A percentile compares a stretch with the other conserved stretches of the same genome.
Conservation (phyloP, 495 filamentous ascomycete species). For the Durotheca rogersii region DNA sequence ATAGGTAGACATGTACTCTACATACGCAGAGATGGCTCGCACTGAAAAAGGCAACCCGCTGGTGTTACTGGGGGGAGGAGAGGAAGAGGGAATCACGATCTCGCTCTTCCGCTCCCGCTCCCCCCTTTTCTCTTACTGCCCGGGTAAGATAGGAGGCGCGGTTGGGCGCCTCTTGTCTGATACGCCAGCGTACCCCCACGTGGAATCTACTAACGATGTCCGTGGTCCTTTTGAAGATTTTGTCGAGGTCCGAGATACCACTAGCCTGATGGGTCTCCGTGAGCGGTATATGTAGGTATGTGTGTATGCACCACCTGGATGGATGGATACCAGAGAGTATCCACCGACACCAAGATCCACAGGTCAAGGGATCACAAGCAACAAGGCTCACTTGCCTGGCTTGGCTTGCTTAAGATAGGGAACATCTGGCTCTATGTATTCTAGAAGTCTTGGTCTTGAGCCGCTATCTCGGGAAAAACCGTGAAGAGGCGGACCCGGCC, state of each 20-base stretch:
- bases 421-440: constrained; percentile 13
- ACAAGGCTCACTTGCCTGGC: constrained; percentile 21
- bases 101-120: neutral
- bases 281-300: no score
- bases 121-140: constrained; percentile 1
- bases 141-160: no score
- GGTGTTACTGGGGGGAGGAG: constrained; percentile 6
- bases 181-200: constrained; percentile 13
- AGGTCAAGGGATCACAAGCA: constrained; percentile 4
- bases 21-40: neutral
- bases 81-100: no score
- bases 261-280: no score
- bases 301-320: neutral
- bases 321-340: neutral
- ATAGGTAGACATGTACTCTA: no score
- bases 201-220: constrained; percentile 5
- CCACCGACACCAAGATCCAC: constrained; percentile 14
- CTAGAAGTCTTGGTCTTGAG: constrained; percentile 3
- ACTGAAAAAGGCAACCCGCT: constrained; percentile 23
- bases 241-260: no score
- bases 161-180: neutral
- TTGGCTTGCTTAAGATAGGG: no score
- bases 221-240: constrained; percentile 2
- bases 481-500: neutral
- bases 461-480: constrained; percentile 25